These are phyloP conservation scores for Erythrophleum fordii DNA, from an alignment of 306 rosid species.

Conservation along the genomic window DNA sequence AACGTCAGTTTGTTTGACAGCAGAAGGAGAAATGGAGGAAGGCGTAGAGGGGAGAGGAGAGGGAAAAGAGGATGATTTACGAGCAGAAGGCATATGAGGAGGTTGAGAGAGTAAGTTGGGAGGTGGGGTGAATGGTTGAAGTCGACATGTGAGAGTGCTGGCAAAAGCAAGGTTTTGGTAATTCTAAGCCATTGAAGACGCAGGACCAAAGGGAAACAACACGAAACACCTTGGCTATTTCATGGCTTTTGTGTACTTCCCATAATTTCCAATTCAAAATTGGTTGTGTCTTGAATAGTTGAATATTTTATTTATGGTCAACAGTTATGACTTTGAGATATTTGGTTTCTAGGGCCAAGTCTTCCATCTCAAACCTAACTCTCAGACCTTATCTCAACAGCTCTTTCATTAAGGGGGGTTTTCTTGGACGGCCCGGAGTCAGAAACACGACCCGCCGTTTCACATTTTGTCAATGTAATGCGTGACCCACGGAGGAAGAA, in stretches of 20 bases:
- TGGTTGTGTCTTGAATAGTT: neutral
- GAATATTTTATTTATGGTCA: conserved; percentile 33
- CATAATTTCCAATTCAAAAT: conserved; percentile 24
- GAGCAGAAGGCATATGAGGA: conserved; percentile 38
- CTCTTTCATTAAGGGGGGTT: neutral
- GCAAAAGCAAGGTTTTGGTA: neutral
- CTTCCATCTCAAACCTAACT: conserved; percentile 7
- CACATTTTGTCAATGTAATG: conserved; percentile 15
- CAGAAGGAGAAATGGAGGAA: neutral
- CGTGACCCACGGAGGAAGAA: conserved; percentile 33
- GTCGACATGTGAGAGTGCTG: conserved; percentile 3
- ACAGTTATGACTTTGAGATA: conserved; percentile 35
- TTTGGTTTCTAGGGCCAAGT: neutral
- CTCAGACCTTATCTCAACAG: neutral
- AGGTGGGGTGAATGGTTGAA: neutral
- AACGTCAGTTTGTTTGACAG: neutral
- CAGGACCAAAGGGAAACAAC: neutral
- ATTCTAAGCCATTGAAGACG: neutral
- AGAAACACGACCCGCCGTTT: conserved; percentile 16
- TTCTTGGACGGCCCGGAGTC: neutral
- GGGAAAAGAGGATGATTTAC: conserved; percentile 2
- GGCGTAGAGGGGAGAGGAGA: neutral
- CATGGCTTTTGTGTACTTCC: neutral
- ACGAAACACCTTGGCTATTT: conserved; percentile 43
- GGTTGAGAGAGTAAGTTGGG: neutral